Base-by-base conservation (phyloP, 768 basidiomycete genomes). In the Boletus subcaerulescens region DNA sequence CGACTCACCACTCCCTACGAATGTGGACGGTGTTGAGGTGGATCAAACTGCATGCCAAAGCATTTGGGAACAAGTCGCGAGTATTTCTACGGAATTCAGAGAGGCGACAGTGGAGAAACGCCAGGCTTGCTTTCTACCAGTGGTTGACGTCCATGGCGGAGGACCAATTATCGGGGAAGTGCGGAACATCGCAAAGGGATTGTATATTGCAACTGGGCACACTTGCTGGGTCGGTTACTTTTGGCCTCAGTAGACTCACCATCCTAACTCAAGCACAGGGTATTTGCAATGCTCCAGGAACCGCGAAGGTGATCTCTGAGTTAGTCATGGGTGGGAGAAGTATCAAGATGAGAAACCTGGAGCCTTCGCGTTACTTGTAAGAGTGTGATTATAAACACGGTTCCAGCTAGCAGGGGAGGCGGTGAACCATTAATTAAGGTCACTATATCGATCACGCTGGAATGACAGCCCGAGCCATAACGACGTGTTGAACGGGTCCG, bases 241-340 rank as follows among this genome's bases (percentile, higher is more conserved):
- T n/a, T 39, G 24, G n/a, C 31, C 22, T 36, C 29, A 14, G 48
- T 38, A 32, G 12, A 49, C 15, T 45, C 33, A 31, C 33, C 45
- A 31, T 46, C 38, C 50, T 65, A 15, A 65, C 26, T 22, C 22
- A 36, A 35, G 33, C 8, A 40, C 52, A 88, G 87, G 88, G 89
- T 0, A 86, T 90, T 40, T 89, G 83, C 67, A 89, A 89, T 66
- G 91, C 85, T 4, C 91, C 93, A 0, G 93, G 90, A 5, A 94
- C 91, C 4, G 93, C 86, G 2, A 82, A 79, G 60, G 83, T 81
- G 8, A 67, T 97, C 40, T 75, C 82, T 14, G 89, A 92, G 67
- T 71, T 90, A 17, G 71, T 93, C 8, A 74, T 93, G 71, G 80
- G 86, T 32, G 88, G 88, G 12, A 78, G 78, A 55, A 74, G 84